These are phyloP conservation scores for Leccinum pellstonianum DNA, from an alignment of 768 basidiomycete species.

Conservation along the genomic window DNA sequence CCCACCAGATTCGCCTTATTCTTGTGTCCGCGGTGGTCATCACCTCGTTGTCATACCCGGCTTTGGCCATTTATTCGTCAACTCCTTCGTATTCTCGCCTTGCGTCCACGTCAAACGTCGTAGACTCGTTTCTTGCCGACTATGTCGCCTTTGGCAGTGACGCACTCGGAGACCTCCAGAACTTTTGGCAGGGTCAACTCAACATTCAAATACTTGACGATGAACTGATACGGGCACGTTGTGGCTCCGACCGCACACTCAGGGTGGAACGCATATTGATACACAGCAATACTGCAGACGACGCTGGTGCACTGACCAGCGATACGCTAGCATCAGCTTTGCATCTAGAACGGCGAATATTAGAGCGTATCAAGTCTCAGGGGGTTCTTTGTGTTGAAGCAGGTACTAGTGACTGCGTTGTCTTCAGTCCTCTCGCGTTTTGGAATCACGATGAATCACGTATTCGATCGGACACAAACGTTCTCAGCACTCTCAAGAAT, in stretches of 20 bases:
- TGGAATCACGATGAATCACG: constrained; percentile 64
- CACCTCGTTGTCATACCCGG: constrained; percentile 88
- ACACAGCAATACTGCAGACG: constrained; percentile 44
- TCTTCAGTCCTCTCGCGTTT: constrained; percentile 71
- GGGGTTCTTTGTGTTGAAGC: constrained; percentile 54
- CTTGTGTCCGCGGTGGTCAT: constrained; percentile 86
- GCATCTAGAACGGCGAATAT: constrained; percentile 57
- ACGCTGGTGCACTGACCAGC: constrained; percentile 55
- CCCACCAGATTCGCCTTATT: constrained; percentile 81
- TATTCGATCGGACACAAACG: constrained; percentile 52
- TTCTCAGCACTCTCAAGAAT: constrained; percentile 58
- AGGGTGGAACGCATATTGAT: constrained; percentile 78
- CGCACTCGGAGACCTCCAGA: constrained; percentile 60
- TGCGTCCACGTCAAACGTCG: constrained; percentile 53
- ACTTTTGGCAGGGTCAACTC: constrained; percentile 69
- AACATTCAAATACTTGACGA: constrained; percentile 67
- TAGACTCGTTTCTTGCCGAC: constrained; percentile 59
- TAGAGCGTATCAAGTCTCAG: constrained; percentile 43
- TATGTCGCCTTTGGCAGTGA: constrained; percentile 52
- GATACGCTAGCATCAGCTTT: constrained; percentile 63
- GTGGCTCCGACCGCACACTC: constrained; percentile 64
- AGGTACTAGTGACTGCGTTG: constrained; percentile 57
- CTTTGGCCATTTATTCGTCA: constrained; percentile 78
- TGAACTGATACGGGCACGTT: constrained; percentile 67
- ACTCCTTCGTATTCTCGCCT: constrained; percentile 60